Evolutionary conservation across 805 yeast genomes (phyloP).

Genomic region (Candida berthetii): DNA sequence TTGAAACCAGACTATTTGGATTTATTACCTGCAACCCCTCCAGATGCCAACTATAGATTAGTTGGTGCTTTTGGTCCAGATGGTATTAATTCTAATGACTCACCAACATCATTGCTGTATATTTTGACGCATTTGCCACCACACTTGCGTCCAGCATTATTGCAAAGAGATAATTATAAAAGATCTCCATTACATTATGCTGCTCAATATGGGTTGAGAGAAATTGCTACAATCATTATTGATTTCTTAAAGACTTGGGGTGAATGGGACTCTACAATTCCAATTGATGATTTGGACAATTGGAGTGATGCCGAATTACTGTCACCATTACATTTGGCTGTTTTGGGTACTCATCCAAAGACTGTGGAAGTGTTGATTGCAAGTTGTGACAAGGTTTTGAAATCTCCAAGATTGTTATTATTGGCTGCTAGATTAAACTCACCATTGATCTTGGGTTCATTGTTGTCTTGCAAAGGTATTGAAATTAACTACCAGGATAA

Average conservation of each 20-base stretch:
- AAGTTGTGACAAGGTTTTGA: constrained; percentile 32
- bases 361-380: constrained; percentile 58
- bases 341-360: constrained; percentile 75
- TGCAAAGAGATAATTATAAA: constrained; percentile 66
- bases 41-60: constrained; percentile 40
- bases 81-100: constrained; percentile 53
- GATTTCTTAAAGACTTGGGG: constrained; percentile 53
- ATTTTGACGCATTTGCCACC: constrained; percentile 52
- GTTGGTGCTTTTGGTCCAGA: constrained; percentile 55
- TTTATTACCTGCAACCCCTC: constrained; percentile 43
- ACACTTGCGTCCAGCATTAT: constrained; percentile 45
- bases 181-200: constrained; percentile 90
- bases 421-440: constrained; percentile 58
- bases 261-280: constrained; percentile 37
- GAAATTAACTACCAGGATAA: constrained; percentile 57
- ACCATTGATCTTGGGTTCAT: constrained; percentile 43
- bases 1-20: constrained; percentile 8
- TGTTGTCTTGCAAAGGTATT: constrained; percentile 52
- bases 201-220: constrained; percentile 76
- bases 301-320: constrained; percentile 74
- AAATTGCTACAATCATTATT: constrained; percentile 52
- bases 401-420: constrained; percentile 52
- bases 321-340: constrained; percentile 80
- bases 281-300: constrained; percentile 47
- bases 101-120: constrained; percentile 52